Conservation (phyloP, 1,284 basidiomycete species). For the Kalmanozyma brasiliensis region DNA sequence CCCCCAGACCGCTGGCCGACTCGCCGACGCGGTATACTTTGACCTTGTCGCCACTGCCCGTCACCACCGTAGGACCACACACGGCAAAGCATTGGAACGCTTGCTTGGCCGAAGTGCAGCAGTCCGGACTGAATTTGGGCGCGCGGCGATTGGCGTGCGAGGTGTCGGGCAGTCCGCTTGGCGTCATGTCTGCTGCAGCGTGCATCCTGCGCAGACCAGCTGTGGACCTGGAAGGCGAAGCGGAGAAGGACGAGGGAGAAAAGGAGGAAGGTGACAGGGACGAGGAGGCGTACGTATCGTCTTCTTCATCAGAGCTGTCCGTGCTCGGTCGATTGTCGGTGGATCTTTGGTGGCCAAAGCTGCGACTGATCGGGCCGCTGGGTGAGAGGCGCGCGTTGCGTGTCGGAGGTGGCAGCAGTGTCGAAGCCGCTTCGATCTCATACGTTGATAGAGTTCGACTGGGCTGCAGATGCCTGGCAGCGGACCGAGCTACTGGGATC, state of each 20-base stretch:
- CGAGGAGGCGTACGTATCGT: conserved; percentile 20
- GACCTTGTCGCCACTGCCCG: conserved; percentile 54
- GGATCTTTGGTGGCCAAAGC: conserved; percentile 22
- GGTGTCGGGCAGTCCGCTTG: conserved; percentile 40
- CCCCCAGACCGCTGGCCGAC: conserved; percentile 30
- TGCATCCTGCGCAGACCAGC: conserved; percentile 26
- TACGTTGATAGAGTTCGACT: conserved; percentile 18
- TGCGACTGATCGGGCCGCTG: conserved; percentile 14
- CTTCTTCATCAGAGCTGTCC: conserved; percentile 45
- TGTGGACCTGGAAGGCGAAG: conserved; percentile 29
- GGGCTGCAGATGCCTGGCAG: conserved; percentile 12
- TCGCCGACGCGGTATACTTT: conserved; percentile 55
- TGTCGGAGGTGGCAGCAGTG: conserved; percentile 29
- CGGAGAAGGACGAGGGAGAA: conserved; percentile 12
- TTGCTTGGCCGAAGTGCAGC: conserved; percentile 35
- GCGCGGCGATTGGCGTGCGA: conserved; percentile 48
- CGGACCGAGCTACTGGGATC: conserved; percentile 15
- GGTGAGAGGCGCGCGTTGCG: conserved; percentile 12
- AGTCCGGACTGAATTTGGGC: conserved; percentile 42
- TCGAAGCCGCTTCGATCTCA: conserved; percentile 11
- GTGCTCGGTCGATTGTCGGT: conserved; percentile 9
- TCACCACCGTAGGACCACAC: conserved; percentile 47
- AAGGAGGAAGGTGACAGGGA: conserved; percentile 25
- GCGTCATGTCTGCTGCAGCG: conserved; percentile 32
- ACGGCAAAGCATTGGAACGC: conserved; percentile 49